These are phyloP conservation scores for Geranomyces michiganensis DNA, from an alignment of 192 early-diverging fungal genomes.

Conservation along the genomic window DNA sequence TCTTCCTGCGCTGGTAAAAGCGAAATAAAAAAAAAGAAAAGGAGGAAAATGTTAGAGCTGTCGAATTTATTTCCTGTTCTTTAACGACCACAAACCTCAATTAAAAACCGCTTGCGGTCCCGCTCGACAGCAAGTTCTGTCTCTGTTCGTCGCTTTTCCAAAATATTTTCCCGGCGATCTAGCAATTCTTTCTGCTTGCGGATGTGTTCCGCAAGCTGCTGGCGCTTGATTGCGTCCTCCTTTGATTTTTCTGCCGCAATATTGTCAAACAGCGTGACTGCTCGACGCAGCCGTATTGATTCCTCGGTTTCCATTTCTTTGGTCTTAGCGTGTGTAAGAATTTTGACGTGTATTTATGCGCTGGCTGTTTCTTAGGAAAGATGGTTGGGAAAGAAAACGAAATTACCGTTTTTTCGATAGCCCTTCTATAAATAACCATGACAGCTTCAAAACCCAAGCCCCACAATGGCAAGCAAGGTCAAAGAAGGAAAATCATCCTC, in stretches of 20 bases:
- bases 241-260: not conserved
- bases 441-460: too few relatives aligned
- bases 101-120: slow-evolving; percentile 4
- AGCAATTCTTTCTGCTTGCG: slow-evolving; percentile 8
- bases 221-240: not conserved
- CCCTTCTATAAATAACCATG: too few relatives aligned
- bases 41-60: too few relatives aligned
- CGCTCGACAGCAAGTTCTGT: not conserved
- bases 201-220: slow-evolving; percentile 5
- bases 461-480: too few relatives aligned
- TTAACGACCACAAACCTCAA: not conserved
- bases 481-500: too few relatives aligned
- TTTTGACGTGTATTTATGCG: too few relatives aligned
- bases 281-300: not conserved
- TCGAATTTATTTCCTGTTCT: too few relatives aligned
- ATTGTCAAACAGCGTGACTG: slow-evolving; percentile 12
- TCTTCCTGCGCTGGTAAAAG: not conserved
- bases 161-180: not conserved
- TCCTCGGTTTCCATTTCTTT: not conserved
- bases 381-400: too few relatives aligned
- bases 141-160: not conserved
- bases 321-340: too few relatives aligned
- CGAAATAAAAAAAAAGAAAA: too few relatives aligned
- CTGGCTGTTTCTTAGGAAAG: too few relatives aligned
- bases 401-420: too few relatives aligned